Evolutionary conservation across 352 stramenopile species (phyloP).

Genomic region (Hyaloperonospora brassicae): DNA sequence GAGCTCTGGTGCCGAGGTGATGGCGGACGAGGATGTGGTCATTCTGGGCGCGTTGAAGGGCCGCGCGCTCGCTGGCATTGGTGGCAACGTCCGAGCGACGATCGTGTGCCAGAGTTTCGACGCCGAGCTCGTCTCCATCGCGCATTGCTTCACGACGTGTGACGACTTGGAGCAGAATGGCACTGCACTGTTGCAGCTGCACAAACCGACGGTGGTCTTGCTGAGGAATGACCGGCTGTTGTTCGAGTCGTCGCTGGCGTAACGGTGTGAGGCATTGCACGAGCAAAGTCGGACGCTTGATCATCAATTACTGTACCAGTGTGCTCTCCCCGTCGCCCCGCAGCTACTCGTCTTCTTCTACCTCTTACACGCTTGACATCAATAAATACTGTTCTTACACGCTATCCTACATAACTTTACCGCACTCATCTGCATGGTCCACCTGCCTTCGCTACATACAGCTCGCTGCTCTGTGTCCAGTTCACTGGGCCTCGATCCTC

Average conservation of each 20-base stretch:
- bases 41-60: slow-evolving; percentile 78
- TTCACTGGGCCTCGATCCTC: slow-evolving; percentile 9
- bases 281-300: slow-evolving; percentile 18
- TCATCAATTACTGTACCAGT: slow-evolving; percentile 17
- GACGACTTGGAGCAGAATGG: slow-evolving; percentile 49
- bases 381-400: slow-evolving; percentile 24
- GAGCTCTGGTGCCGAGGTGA: slow-evolving; percentile 81
- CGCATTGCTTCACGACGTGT: slow-evolving; percentile 86
- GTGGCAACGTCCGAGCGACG: slow-evolving; percentile 55
- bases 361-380: neutral
- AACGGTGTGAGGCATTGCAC: slow-evolving; percentile 6
- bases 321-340: slow-evolving; percentile 2
- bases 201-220: slow-evolving; percentile 49
- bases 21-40: slow-evolving; percentile 81
- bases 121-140: slow-evolving; percentile 85
- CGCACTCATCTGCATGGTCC: neutral
- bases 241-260: slow-evolving; percentile 47
- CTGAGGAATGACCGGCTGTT: slow-evolving; percentile 51
- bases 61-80: slow-evolving; percentile 78
- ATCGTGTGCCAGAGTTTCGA: slow-evolving; percentile 80
- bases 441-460: slow-evolving; percentile 18
- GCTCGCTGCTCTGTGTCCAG: slow-evolving; percentile 20
- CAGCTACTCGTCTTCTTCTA: slow-evolving; percentile 6
- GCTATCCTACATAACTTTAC: neutral
- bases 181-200: slow-evolving; percentile 32